Evolutionary conservation across 257 asterid genomes (phyloP), one percentile per base, ranked within the genome.

Genomic region (Ocimum tenuiflorum): DNA sequence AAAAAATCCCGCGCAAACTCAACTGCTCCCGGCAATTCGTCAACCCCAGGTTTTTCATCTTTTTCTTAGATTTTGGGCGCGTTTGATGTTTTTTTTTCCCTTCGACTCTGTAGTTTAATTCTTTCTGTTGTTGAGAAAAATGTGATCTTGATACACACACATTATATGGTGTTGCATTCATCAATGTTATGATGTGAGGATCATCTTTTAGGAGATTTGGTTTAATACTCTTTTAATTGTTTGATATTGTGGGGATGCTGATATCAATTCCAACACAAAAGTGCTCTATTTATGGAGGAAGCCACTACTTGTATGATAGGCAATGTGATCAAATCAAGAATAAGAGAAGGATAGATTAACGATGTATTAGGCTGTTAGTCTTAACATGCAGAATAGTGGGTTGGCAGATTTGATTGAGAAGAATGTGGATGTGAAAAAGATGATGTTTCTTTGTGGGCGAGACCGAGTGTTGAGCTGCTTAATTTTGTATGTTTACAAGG

Each of bases 21-120:
- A 22, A 49, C 85, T 18, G 65, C 87, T 27, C 72, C 94, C 38
- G 81, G 75, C 75, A 82, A 78, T 82, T 86, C 97, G 36, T 80
- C 88, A 15, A 50, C 91, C 67, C 78, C 95, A n/a, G 96, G 96
- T 90, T 60, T 31, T n/a, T n/a, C n/a, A n/a, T n/a, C n/a, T n/a
- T n/a, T n/a, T 43, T 35, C 63, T 22, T 33, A 11, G 11, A 46
- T 15, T 43, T 15, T 60, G 39, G 38, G 39, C 7, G 36, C 41
- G 49, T 14, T 29, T 11, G 64, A 36, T 58, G 33, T 58, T 36
- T 33, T 7, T 36, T 31, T 11, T 4, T 33, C 20, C 14, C 45
- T 33, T 31, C 27, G 14, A 31, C 8, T 60, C 14, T 53, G 13
- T 8, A 15, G 56, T 9, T 47, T 20, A 12, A 6, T 0, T 69